Evolutionary conservation across 225 moss, liverwort and hornwort species (phyloP).

Genomic region (Climacium dendroides): DNA sequence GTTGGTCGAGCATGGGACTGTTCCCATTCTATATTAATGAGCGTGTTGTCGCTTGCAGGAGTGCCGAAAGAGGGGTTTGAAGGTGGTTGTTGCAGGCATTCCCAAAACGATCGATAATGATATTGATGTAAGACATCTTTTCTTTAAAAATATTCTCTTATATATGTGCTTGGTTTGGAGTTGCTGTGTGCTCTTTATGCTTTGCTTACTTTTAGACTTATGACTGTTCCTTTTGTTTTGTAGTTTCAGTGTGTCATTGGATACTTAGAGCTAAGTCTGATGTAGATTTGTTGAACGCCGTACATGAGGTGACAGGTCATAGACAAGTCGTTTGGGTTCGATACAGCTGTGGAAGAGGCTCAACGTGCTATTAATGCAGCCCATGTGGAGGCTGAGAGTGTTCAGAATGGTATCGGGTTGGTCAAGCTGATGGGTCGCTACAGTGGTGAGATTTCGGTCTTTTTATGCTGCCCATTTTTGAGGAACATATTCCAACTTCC

Average conservation of each 20-base stretch:
- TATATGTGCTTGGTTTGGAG: background rate
- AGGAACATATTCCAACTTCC: background rate
- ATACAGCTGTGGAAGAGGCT: slow-evolving; percentile 71
- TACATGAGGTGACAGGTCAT: slow-evolving; percentile 4
- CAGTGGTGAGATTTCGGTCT: slow-evolving; percentile 12
- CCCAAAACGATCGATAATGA: slow-evolving; percentile 80
- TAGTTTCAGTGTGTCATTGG: background rate
- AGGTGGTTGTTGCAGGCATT: slow-evolving; percentile 41
- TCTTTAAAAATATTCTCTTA: background rate
- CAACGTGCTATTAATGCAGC: slow-evolving; percentile 69
- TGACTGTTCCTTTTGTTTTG: background rate
- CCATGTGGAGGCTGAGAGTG: slow-evolving; percentile 67
- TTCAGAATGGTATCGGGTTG: slow-evolving; percentile 64
- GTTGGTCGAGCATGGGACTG: background rate
- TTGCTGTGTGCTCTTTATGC: background rate
- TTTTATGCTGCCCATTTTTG: background rate
- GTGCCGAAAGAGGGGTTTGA: slow-evolving; percentile 35
- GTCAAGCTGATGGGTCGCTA: slow-evolving; percentile 80
- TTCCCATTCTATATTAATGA: background rate
- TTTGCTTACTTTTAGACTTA: background rate
- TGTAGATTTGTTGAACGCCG: background rate
- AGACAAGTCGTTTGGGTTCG: slow-evolving; percentile 64
- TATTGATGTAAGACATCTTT: slow-evolving; percentile 32
- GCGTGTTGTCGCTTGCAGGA: slow-evolving; percentile 11
- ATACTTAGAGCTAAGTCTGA: background rate